Percentiles rank a stretch among this genome's conserved stretches.
phyloP scores from a whole-genome alignment of 805 yeast genomes.

The Ogataea nitratoaversa region DNA sequence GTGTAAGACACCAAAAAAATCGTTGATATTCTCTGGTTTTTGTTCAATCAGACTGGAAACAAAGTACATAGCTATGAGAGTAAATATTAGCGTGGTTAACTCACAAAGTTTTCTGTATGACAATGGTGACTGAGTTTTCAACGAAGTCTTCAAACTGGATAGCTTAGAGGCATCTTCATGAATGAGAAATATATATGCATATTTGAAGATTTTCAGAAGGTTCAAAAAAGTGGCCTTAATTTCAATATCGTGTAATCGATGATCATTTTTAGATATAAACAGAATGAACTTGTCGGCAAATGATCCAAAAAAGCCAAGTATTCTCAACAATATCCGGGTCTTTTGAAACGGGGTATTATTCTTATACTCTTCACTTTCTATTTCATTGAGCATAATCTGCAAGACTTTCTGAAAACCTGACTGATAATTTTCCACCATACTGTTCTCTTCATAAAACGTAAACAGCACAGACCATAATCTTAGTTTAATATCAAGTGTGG shows the following conservation, averaged over 20 bases:
- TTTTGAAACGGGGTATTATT: conserved; percentile 31
- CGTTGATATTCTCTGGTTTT: conserved; percentile 31
- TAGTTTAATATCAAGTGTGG: conserved; percentile 63
- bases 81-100: conserved; percentile 35
- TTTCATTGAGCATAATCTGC: conserved; percentile 37
- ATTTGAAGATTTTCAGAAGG: conserved; percentile 32
- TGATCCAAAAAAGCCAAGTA: conserved; percentile 52
- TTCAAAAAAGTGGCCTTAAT: conserved; percentile 14
- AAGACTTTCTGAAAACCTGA: conserved; percentile 51
- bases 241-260: conserved; percentile 29
- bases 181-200: conserved; percentile 45
- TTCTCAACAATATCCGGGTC: conserved; percentile 39
- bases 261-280: conserved; percentile 26
- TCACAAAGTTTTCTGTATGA: conserved; percentile 46
- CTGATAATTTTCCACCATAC: conserved; percentile 34
- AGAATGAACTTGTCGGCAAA: conserved; percentile 38
- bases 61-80: conserved; percentile 38
- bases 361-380: conserved; percentile 24
- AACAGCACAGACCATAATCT: conserved; percentile 74
- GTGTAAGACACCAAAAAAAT: conserved; percentile 60
- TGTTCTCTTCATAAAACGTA: conserved; percentile 42
- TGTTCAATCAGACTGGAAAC: conserved; percentile 11
- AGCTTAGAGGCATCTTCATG: conserved; percentile 48
- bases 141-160: conserved; percentile 36
- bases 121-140: conserved; percentile 38